phyloP scores from a whole-genome alignment of 2,329 filamentous ascomycete genomes.

The Penicillium sclerotigenum region DNA sequence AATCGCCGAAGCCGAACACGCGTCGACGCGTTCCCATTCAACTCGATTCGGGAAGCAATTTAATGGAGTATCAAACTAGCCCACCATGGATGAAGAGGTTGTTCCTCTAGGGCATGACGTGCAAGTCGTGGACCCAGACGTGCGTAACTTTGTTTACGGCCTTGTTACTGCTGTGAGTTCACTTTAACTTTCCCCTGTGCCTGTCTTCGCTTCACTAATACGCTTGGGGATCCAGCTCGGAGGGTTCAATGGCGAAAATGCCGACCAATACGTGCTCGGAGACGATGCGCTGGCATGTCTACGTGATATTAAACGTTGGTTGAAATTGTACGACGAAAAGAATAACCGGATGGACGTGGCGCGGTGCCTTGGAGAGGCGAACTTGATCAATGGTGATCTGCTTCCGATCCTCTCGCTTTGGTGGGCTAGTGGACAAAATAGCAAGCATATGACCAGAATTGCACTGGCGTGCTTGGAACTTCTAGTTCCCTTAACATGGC shows the following conservation, averaged over 20 bases:
- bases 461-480: constrained; percentile 86
- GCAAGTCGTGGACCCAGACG: constrained; percentile 77
- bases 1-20: constrained; percentile 22
- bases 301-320: constrained; percentile 91
- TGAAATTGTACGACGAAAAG: constrained; percentile 91
- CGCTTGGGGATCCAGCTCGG: constrained; percentile 61
- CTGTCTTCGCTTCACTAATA: constrained; percentile 14
- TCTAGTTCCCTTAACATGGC: constrained; percentile 91
- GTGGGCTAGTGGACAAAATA: constrained; percentile 69
- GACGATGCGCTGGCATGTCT: constrained; percentile 90
- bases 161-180: constrained; percentile 81
- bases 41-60: constrained; percentile 18
- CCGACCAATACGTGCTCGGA: constrained; percentile 81
- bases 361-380: constrained; percentile 85
- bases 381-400: constrained; percentile 84
- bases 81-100: constrained; percentile 43
- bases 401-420: constrained; percentile 83
- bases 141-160: constrained; percentile 89
- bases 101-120: constrained; percentile 45
- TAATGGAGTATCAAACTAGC: constrained; percentile 4
- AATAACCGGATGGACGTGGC: constrained; percentile 92
- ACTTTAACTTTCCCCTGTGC: neutral
- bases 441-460: constrained; percentile 72
- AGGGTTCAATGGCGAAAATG: constrained; percentile 73
- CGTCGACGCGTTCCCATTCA: constrained; percentile 24